These are phyloP conservation scores for Suillus tomentosus DNA, from an alignment of 768 basidiomycete species.

Conservation along the genomic window DNA sequence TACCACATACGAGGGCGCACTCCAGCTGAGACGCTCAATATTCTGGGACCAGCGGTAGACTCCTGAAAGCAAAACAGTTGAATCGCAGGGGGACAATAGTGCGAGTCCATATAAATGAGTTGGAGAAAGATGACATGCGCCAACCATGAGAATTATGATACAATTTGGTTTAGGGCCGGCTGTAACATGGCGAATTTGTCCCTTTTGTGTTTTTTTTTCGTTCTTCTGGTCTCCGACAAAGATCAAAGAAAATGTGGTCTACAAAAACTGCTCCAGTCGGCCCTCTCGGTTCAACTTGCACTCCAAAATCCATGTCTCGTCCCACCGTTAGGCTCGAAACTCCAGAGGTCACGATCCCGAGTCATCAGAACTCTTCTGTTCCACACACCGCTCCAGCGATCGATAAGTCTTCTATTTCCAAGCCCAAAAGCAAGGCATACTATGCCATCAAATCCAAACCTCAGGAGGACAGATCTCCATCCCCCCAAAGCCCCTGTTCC, in stretches of 20 bases:
- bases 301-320: too few relatives aligned
- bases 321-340: background rate
- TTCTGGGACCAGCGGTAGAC: slow-evolving; percentile 39
- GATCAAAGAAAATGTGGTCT: background rate
- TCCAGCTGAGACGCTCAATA: slow-evolving; percentile 28
- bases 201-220: too few relatives aligned
- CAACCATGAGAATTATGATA: background rate
- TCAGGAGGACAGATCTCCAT: background rate
- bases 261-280: too few relatives aligned
- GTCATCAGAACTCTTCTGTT: background rate
- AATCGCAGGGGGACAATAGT: slow-evolving; percentile 40
- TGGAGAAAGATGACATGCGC: slow-evolving; percentile 8
- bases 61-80: slow-evolving; percentile 27
- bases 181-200: background rate
- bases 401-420: background rate
- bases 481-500: background rate
- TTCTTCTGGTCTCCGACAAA: background rate
- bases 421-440: background rate
- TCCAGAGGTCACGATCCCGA: background rate
- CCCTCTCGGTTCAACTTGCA: too few relatives aligned
- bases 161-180: slow-evolving; percentile 3
- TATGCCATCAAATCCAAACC: background rate
- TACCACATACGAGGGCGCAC: slow-evolving; percentile 23
- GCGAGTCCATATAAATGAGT: slow-evolving; percentile 36
- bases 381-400: background rate